Percentiles rank a stretch among this genome's conserved stretches.
phyloP scores from a whole-genome alignment of 1,284 basidiomycete species.

The Irpex rosettiformis region DNA sequence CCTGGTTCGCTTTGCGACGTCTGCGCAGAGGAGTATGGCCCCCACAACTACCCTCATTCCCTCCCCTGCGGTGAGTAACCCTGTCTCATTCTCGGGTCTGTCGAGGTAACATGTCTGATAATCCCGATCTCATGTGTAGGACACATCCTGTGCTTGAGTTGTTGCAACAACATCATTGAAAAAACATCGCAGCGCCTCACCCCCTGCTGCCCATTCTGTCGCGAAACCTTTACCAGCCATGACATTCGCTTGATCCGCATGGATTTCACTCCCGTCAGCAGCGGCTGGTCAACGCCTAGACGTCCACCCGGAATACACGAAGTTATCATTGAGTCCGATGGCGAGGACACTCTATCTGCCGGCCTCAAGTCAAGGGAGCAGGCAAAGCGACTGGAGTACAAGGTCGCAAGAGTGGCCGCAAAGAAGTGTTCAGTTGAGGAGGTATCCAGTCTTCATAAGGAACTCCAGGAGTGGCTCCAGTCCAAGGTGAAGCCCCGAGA shows the following conservation, averaged over 20 bases:
- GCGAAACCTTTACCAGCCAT: conserved; percentile 63
- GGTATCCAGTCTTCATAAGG: conserved; percentile 67
- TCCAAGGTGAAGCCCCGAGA: conserved; percentile 54
- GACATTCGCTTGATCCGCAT: conserved; percentile 71
- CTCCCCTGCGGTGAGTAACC: conserved; percentile 66
- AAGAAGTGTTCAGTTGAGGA: conserved; percentile 84
- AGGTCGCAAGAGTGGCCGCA: conserved; percentile 71
- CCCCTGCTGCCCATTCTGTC: conserved; percentile 78
- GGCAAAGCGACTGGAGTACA: conserved; percentile 66
- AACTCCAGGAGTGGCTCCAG: conserved; percentile 68
- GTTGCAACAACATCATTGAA: conserved; percentile 75
- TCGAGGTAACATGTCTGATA: conserved; percentile 6
- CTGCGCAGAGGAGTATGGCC: conserved; percentile 77
- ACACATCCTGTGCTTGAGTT: conserved; percentile 70
- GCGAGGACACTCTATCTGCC: conserved; percentile 45
- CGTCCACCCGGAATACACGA: conserved; percentile 45
- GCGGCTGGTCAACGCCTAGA: conserved; percentile 61
- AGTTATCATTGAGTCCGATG: conserved; percentile 34
- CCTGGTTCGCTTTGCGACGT: conserved; percentile 80
- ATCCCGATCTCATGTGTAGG: conserved; percentile 38
- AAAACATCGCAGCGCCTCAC: conserved; percentile 64
- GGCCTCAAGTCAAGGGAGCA: conserved; percentile 47
- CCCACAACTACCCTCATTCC: conserved; percentile 68
- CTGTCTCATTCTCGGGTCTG: conserved; percentile 12
- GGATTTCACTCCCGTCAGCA: conserved; percentile 53